Conservation (phyloP, 352 stramenopile species). For the Globisporangium perplexum region DNA sequence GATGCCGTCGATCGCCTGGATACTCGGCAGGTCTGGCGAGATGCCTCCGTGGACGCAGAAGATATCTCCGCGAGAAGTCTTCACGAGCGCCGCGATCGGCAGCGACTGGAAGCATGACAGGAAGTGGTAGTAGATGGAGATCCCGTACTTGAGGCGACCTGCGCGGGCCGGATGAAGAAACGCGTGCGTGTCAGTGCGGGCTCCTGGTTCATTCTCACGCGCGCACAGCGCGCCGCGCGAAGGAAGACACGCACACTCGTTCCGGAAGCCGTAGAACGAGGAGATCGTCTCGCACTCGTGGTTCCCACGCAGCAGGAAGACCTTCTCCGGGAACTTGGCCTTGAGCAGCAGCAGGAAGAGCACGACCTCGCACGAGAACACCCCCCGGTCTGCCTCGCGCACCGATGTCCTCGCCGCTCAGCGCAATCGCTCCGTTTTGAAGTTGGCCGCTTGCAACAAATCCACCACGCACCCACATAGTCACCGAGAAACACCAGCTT, state of each 20-base stretch:
- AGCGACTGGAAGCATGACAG: constrained; percentile 73
- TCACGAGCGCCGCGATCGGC: constrained; percentile 50
- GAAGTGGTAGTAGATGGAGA: constrained; percentile 80
- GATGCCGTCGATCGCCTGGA: constrained; percentile 52
- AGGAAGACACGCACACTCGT: constrained; percentile 45
- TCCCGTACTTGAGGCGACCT: constrained; percentile 72
- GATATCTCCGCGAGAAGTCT: constrained; percentile 37
- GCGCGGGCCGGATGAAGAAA: neutral
- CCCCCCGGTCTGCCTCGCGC: constrained; percentile 44
- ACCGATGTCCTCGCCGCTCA: neutral
- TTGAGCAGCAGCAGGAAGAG: constrained; percentile 76
- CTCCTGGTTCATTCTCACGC: neutral
- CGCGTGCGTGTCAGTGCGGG: neutral
- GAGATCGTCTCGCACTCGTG: constrained; percentile 86
- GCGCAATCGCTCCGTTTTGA: neutral
- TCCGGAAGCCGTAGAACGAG: constrained; percentile 80
- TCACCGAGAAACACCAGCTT: constrained; percentile 73
- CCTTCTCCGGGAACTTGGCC: constrained; percentile 43
- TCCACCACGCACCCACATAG: constrained; percentile 46
- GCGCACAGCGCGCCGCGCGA: neutral
- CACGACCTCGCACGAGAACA: constrained; percentile 80
- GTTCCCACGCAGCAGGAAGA: constrained; percentile 71
- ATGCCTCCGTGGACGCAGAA: constrained; percentile 73
- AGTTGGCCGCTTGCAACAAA: neutral
- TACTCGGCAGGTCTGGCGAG: constrained; percentile 42